Base-by-base conservation (phyloP, 352 stramenopile genomes). In the Phytophthora rubi region DNA sequence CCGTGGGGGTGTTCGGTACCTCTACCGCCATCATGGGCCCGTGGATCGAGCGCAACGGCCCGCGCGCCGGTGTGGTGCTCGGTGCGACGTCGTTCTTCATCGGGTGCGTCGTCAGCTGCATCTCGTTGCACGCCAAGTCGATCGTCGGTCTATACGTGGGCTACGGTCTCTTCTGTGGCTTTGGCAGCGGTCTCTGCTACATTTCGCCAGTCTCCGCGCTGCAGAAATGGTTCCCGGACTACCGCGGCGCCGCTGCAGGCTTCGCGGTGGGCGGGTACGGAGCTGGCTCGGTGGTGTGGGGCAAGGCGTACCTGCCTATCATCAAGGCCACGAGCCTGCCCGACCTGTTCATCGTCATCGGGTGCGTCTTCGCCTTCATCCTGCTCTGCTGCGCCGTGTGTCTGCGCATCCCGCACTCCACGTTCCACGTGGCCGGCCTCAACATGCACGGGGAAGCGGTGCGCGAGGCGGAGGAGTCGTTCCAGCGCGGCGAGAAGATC, bases 211-310 rank as follows among this genome's bases (percentile, higher is more conserved):
- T 93, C 9, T 89, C 80, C n/a, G 75, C 83, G 15, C 68, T 93
- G 6, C 84, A 92, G 66, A 90, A 92, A 52, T 93, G 85, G 85
- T 93, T 93, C 68, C 85, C 85, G 8, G 85, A 93, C 65, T 88
- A 90, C 60, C 82, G 85, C 16, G 85, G 85, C 16, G 84, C 80
- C 10, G 85, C 85, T 18, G 85, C 85, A 7, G 85, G 85, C 13
- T 92, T 93, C 48, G 85, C 85, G 8, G 81, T 92, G 3, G 82
- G 75, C 8, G 82, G 83, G 10, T 90, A 88, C 58, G 85, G 85
- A 48, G 81, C 79, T 6, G 85, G 85, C 0, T 83, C 85, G 0
- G 77, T 92, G 4, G 75, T 93, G 12, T 92, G 84, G 84, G 65
- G 82, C 58, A 90, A 92, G 49, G 79, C 73, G 7, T 92, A 89